Percentiles rank a stretch among this genome's conserved stretches.
These are phyloP conservation scores for Nitzschia palea DNA, from an alignment of 108 stramenopile species.

Conservation along the genomic window DNA sequence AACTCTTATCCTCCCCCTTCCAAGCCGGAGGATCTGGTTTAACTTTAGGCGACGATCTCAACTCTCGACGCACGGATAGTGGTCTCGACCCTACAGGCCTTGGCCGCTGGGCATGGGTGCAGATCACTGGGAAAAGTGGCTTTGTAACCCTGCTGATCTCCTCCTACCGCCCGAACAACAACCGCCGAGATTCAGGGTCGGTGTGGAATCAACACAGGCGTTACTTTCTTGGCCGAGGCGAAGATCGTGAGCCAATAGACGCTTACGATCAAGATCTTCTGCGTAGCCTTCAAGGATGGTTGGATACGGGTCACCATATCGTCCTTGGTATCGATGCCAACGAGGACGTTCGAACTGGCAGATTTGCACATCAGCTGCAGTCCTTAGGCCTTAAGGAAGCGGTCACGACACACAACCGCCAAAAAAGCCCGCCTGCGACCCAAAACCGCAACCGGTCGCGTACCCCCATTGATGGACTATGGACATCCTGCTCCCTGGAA, in stretches of 20 bases:
- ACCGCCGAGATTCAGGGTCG: background rate
- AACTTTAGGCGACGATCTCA: background rate
- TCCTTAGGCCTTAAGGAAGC: background rate
- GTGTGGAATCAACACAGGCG: background rate
- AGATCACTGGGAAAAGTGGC: background rate
- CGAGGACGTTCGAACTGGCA: background rate
- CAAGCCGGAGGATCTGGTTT: background rate
- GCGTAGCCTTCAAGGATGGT: background rate
- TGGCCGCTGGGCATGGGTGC: background rate
- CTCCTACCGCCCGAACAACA: background rate
- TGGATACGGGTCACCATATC: background rate
- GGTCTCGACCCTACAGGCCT: background rate
- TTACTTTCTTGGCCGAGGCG: background rate
- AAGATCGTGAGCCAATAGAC: background rate
- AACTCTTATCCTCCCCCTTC: background rate
- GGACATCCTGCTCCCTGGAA: background rate
- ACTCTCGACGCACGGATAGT: background rate
- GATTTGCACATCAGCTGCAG: background rate
- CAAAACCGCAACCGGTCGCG: background rate
- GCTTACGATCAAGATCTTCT: background rate
- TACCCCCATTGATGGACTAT: background rate
- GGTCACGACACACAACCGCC: background rate
- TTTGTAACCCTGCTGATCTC: background rate
- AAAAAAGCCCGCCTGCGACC: background rate
- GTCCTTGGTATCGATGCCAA: slow-evolving; percentile 1